A percentile compares a stretch with the other conserved stretches of the same genome.
Conservation (phyloP, 441 rosid species). For the Corymbia calophylla region DNA sequence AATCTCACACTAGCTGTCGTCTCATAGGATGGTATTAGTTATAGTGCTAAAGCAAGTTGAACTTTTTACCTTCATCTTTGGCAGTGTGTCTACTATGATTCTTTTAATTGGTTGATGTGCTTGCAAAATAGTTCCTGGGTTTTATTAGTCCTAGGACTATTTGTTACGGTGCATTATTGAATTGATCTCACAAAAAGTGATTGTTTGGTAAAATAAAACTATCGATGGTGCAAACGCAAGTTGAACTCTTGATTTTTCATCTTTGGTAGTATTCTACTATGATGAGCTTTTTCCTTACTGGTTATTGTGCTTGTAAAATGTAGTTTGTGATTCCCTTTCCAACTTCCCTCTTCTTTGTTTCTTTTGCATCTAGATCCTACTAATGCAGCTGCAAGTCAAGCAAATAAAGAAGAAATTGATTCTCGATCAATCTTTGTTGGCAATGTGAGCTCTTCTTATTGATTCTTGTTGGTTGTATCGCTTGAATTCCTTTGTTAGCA, state of each 20-base stretch:
- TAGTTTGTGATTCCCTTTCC: not conserved
- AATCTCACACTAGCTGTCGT: not conserved
- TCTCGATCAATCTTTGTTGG: slow-evolving; percentile 59
- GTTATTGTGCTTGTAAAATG: not conserved
- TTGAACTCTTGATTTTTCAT: not conserved
- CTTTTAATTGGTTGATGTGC: not conserved
- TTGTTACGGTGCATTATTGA: not conserved
- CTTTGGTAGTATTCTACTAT: not conserved
- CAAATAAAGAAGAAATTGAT: slow-evolving; percentile 53
- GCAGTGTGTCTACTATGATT: not conserved
- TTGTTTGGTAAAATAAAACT: not conserved
- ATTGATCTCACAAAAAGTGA: not conserved
- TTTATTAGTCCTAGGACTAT: not conserved
- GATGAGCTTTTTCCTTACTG: not conserved
- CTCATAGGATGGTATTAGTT: not conserved
- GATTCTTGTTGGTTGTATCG: not conserved
- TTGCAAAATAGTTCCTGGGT: not conserved
- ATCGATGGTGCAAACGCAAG: not conserved
- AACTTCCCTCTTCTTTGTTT: not conserved
- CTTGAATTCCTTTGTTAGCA: not conserved
- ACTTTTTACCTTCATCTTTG: not conserved
- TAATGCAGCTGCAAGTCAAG: slow-evolving; percentile 33
- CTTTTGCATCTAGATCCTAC: slow-evolving; percentile 33
- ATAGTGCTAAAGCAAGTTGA: not conserved
- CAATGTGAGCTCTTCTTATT: slow-evolving; percentile 36